Conservation (phyloP, 768 basidiomycete genomes). For the Boletus fagicola region DNA sequence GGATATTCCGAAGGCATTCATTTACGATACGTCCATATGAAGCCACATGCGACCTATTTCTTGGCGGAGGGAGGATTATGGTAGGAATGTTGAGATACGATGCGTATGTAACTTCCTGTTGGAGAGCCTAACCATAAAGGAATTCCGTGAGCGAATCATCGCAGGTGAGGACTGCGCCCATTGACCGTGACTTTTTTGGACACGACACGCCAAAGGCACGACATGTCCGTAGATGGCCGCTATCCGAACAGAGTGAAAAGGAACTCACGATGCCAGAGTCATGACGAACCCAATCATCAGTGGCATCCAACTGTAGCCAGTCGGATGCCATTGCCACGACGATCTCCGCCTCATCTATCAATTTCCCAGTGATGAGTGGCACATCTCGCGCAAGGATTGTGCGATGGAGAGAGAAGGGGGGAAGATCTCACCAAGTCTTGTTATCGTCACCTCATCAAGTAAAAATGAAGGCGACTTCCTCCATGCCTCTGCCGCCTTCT, state of each 20-base stretch:
- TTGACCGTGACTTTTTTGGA: constrained; percentile 16
- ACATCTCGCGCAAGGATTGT: constrained; percentile 13
- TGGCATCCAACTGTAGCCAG: constrained; percentile 93
- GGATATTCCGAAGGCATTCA: constrained; percentile 65
- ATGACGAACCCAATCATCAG: constrained; percentile 91
- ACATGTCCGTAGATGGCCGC: constrained; percentile 5
- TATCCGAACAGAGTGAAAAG: constrained; percentile 5
- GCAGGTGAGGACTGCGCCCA: constrained; percentile 17
- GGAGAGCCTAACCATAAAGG: constrained; percentile 63
- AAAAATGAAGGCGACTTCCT: constrained; percentile 76
- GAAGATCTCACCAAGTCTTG: constrained; percentile 59
- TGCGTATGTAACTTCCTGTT: constrained; percentile 90
- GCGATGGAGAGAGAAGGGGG: constrained; percentile 4
- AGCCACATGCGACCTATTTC: constrained; percentile 76
- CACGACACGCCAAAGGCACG: constrained; percentile 15
- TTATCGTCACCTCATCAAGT: constrained; percentile 85
- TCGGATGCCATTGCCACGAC: constrained; percentile 80
- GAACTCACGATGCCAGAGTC: constrained; percentile 88
- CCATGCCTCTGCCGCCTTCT: constrained; percentile 82
- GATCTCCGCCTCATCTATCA: constrained; percentile 68
- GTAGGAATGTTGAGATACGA: constrained; percentile 86
- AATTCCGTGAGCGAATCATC: constrained; percentile 13
- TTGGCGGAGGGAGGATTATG: constrained; percentile 86
- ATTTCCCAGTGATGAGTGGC: constrained; percentile 14
- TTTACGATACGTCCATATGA: constrained; percentile 93